phyloP scores from a whole-genome alignment of 495 filamentous ascomycete species.

The Aspergillus cavernicola region DNA sequence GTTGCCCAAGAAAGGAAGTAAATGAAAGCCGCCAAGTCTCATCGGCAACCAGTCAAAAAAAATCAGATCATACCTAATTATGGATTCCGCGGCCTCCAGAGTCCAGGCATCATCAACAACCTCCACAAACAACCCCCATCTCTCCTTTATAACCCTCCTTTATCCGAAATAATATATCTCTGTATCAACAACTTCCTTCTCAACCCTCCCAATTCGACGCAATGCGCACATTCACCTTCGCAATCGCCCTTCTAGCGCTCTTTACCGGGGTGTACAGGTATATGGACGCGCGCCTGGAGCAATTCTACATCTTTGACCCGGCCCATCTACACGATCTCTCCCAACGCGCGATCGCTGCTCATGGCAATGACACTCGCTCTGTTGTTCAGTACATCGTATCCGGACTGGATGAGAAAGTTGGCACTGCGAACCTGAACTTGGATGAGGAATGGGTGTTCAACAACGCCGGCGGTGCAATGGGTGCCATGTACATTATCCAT shows the following conservation, averaged over 20 bases:
- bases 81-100: slow-evolving; percentile 5
- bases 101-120: neutral
- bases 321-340: slow-evolving; percentile 66
- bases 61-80: neutral
- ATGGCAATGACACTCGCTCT: slow-evolving; percentile 67
- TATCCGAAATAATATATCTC: neutral
- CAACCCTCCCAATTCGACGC: neutral
- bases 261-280: slow-evolving; percentile 58
- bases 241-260: slow-evolving; percentile 58
- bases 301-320: slow-evolving; percentile 73
- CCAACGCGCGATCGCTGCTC: slow-evolving; percentile 56
- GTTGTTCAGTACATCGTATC: slow-evolving; percentile 63
- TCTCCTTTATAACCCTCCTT: neutral
- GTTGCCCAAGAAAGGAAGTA: neutral
- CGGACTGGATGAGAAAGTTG: slow-evolving; percentile 37
- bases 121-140: neutral
- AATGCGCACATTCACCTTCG: slow-evolving; percentile 45
- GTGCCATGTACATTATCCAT: slow-evolving; percentile 85
- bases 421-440: slow-evolving; percentile 36
- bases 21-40: slow-evolving; percentile 9
- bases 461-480: slow-evolving; percentile 83
- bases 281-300: slow-evolving; percentile 64
- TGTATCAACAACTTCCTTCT: slow-evolving; percentile 1
- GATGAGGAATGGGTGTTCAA: slow-evolving; percentile 52
- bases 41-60: slow-evolving; percentile 5